A percentile compares a stretch with the other conserved stretches of the same genome.
These are phyloP conservation scores for Teratosphaeria epicoccoides DNA, from an alignment of 2,329 filamentous ascomycete species.

Conservation along the genomic window DNA sequence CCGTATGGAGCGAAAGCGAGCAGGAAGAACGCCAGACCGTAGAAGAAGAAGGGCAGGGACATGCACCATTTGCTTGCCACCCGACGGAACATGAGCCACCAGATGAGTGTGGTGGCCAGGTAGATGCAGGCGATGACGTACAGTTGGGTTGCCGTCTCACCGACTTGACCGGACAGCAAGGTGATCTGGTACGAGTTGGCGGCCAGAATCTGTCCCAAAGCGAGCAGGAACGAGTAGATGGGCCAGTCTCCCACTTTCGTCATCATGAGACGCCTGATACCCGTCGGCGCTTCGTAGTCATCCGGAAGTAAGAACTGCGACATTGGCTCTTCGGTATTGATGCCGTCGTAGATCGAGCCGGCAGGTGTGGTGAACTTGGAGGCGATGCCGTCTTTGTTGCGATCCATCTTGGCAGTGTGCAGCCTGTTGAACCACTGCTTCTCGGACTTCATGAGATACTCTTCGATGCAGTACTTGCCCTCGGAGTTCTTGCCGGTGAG, in stretches of 20 bases:
- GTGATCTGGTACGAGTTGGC: constrained; percentile 60
- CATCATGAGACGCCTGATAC: constrained; percentile 45
- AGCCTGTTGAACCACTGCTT: constrained; percentile 56
- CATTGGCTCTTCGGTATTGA: constrained; percentile 28
- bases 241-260: constrained; percentile 54
- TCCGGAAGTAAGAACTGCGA: constrained; percentile 47
- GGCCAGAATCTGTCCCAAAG: constrained; percentile 52
- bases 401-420: constrained; percentile 48
- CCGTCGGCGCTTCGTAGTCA: constrained; percentile 47
- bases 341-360: constrained; percentile 32
- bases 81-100: constrained; percentile 52
- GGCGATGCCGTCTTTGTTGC: constrained; percentile 27
- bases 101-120: constrained; percentile 46
- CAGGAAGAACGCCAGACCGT: constrained; percentile 52
- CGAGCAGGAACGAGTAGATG: constrained; percentile 51
- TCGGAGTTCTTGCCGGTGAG: constrained; percentile 49
- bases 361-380: constrained; percentile 25
- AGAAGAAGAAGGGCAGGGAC: constrained; percentile 52
- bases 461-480: constrained; percentile 51
- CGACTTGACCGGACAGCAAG: constrained; percentile 53
- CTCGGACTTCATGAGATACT: constrained; percentile 54
- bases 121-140: constrained; percentile 53
- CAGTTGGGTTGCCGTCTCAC: constrained; percentile 47
- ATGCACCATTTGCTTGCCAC: constrained; percentile 48
- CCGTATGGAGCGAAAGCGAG: constrained; percentile 53